Conservation (phyloP, 441 rosid genomes). For the Gossypium schwendimanii region DNA sequence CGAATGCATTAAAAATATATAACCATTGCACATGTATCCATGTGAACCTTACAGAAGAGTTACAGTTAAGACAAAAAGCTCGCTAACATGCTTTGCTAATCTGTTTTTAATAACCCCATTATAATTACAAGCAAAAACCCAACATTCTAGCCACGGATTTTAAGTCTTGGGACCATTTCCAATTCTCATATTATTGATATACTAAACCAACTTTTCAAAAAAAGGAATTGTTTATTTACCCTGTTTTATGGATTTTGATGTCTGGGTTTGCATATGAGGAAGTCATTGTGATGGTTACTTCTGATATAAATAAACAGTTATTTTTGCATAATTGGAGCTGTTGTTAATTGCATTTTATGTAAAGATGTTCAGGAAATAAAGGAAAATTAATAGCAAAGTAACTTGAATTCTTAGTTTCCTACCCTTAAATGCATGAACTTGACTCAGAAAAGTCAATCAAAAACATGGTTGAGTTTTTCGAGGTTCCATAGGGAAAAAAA, state of each 20-base stretch:
- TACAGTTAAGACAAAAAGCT: conserved; percentile 10
- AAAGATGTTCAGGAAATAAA: not conserved
- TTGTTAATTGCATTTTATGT: not conserved
- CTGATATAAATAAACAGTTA: not conserved
- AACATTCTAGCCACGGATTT: not conserved
- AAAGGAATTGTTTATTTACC: not conserved
- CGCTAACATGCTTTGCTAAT: conserved; percentile 1
- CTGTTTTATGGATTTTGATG: conserved; percentile 7
- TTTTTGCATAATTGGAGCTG: not conserved
- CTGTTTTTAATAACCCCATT: not conserved
- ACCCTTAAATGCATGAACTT: not conserved
- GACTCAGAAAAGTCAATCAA: not conserved
- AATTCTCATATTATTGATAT: not conserved
- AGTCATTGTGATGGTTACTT: not conserved
- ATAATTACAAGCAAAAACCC: conserved; percentile 1
- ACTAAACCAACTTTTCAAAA: not conserved
- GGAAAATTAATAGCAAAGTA: not conserved
- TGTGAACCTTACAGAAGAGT: conserved; percentile 18
- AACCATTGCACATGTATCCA: conserved; percentile 27
- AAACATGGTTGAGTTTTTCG: not conserved
- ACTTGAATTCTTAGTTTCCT: not conserved
- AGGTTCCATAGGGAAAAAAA: not conserved
- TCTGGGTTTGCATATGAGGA: not conserved
- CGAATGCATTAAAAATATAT: conserved; percentile 14
- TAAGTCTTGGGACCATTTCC: not conserved